phyloP scores from a whole-genome alignment of 495 filamentous ascomycete species.

The Aspergillus steynii region DNA sequence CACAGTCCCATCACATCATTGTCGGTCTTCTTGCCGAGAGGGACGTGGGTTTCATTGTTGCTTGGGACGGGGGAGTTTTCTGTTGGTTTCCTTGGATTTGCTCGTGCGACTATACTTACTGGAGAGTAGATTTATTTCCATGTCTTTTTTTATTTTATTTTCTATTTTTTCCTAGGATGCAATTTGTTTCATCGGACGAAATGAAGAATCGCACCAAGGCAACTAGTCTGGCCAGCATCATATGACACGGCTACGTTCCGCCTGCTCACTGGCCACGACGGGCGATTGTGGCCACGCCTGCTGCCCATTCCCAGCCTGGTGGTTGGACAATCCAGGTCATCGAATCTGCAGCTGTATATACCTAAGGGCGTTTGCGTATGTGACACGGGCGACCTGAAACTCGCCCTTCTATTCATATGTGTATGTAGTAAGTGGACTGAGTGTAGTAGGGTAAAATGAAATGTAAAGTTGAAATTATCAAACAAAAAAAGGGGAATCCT shows the following conservation, averaged over 20 bases:
- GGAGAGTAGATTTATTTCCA: neutral
- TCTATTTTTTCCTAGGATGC: neutral
- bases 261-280: slow-evolving; percentile 16
- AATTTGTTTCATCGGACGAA: too few species aligned
- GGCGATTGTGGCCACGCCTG: slow-evolving; percentile 13
- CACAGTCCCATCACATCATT: slow-evolving; percentile 1
- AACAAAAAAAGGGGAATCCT: slow-evolving; percentile 9
- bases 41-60: slow-evolving; percentile 5
- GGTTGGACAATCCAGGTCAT: slow-evolving; percentile 8
- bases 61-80: neutral
- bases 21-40: neutral
- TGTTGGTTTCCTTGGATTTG: too few species aligned
- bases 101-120: too few species aligned
- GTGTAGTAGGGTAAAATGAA: neutral
- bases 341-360: slow-evolving; percentile 12
- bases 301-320: slow-evolving; percentile 3
- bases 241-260: slow-evolving; percentile 25
- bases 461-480: slow-evolving; percentile 5
- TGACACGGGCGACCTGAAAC: slow-evolving; percentile 21
- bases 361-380: slow-evolving; percentile 21
- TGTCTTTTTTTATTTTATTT: neutral
- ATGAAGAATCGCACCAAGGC: neutral
- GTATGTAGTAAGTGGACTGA: neutral
- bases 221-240: slow-evolving; percentile 7
- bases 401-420: slow-evolving; percentile 17